phyloP scores from a whole-genome alignment of 192 early-diverging fungal genomes.

The Spizellomyces punctatus region DNA sequence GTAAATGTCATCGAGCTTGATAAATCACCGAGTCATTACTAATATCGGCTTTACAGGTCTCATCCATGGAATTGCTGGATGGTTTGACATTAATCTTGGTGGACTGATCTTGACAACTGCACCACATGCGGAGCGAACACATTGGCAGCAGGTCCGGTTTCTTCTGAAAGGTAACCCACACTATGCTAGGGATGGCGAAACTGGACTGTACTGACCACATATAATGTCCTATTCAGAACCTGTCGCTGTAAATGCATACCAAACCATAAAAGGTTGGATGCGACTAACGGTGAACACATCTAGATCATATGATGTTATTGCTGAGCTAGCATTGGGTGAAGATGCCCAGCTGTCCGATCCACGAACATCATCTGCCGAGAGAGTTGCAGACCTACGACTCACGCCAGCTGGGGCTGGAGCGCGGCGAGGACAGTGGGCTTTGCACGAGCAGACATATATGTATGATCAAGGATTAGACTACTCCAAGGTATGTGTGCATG shows the following conservation, averaged over 20 bases:
- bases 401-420: conserved; percentile 30
- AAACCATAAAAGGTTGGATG: conserved; percentile 83
- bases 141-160: conserved; percentile 98
- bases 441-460: conserved; percentile 83
- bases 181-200: too few relatives aligned
- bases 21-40: conserved; percentile 19
- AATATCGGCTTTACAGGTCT: conserved; percentile 38
- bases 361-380: conserved; percentile 28
- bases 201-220: background rate
- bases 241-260: conserved; percentile 90
- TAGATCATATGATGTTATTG: conserved; percentile 86
- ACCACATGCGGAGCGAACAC: conserved; percentile 85
- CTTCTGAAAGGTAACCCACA: conserved; percentile 63
- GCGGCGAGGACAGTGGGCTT: conserved; percentile 77
- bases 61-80: conserved; percentile 92
- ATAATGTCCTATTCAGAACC: conserved; percentile 62
- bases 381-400: conserved; percentile 39
- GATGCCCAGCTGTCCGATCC: conserved; percentile 55
- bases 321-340: conserved; percentile 66
- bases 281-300: conserved; percentile 85
- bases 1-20: conserved; percentile 22
- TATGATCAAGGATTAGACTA: conserved; percentile 28
- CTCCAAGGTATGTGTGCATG: conserved; percentile 28
- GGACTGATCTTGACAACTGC: conserved; percentile 83
- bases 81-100: conserved; percentile 92